Evolutionary conservation across 805 yeast genomes (phyloP), one percentile per base, ranked within the genome.

Genomic region (Yarrowia sp.): DNA sequence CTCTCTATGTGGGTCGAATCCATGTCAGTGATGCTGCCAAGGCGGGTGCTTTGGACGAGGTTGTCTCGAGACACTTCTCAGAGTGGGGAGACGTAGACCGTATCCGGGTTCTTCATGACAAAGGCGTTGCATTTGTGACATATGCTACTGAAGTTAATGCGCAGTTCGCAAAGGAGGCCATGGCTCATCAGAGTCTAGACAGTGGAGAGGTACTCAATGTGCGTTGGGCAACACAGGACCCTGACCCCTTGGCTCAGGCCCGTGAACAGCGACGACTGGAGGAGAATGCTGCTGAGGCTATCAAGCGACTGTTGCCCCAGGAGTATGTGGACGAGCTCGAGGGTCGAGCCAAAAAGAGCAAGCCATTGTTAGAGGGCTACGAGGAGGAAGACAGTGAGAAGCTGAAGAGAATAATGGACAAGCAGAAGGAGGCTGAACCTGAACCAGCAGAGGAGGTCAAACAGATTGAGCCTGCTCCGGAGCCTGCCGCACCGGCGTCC

Each of bases 91-190:
- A 83, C 9, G 80, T 93, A 14, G 92, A 84, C 49, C 81, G 85
- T 65, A 80, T 89, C 28, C 80, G 87, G 67, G 86, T 86, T 16
- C 75, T 90, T 14, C 80, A 82, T 62, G 76, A 77, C 26, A 86
- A 87, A 70, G 83, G 85, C 41, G 85, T 92, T 71, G 97, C 92
- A 0, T 92, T 93, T 76, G 83, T 95, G 7, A 87, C 89, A 0
- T 93, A 78, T 71, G 80, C 79, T 65, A 74, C 80, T 36, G 96
- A 90, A 70, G 74, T 81, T 21, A 86, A 83, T 71, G 98, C 98
- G 0, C 98, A 93, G 74, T 95, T 93, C 79, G 97, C 97, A 0
- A 90, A 90, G 71, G 98, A 93, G 74, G 96, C 96, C 1, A 90
- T 93, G 97, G 83, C 87, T 41, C 86, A 87, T 48, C 98, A 93